phyloP scores from a whole-genome alignment of 78 protist species.

The Chrysochromulina parva region DNA sequence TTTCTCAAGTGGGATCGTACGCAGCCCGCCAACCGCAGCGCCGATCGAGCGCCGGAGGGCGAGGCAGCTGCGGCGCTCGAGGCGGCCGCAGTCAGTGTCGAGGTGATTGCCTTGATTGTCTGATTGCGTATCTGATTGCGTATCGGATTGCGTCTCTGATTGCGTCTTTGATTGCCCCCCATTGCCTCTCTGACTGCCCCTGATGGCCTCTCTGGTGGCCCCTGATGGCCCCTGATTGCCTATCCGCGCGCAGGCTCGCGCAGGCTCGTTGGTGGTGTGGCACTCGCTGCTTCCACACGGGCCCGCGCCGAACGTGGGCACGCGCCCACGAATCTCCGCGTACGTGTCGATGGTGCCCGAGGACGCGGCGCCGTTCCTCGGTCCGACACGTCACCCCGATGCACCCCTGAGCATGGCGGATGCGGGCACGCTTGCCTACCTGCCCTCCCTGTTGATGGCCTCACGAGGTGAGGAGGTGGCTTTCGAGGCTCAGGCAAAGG shows the following conservation, averaged over 20 bases:
- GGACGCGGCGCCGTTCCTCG: not conserved
- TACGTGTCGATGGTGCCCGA: not conserved
- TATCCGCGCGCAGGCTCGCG: not conserved
- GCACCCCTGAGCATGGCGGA: not conserved
- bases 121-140: no score
- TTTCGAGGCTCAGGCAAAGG: no score
- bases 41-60: no score
- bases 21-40: not conserved
- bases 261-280: not conserved
- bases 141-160: no score
- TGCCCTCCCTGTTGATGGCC: no score
- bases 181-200: no score
- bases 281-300: not conserved
- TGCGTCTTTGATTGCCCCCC: no score
- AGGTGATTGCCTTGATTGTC: no score
- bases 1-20: not conserved
- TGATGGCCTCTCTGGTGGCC: no score
- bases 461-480: not conserved
- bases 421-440: not conserved
- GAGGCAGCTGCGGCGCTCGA: not conserved
- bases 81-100: not conserved
- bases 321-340: not conserved
- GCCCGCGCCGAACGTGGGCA: not conserved
- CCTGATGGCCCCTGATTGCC: no score
- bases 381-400: not conserved